Evolutionary conservation across 176 grass and related monocot genomes (phyloP).

Genomic region (Paspalum notatum): DNA sequence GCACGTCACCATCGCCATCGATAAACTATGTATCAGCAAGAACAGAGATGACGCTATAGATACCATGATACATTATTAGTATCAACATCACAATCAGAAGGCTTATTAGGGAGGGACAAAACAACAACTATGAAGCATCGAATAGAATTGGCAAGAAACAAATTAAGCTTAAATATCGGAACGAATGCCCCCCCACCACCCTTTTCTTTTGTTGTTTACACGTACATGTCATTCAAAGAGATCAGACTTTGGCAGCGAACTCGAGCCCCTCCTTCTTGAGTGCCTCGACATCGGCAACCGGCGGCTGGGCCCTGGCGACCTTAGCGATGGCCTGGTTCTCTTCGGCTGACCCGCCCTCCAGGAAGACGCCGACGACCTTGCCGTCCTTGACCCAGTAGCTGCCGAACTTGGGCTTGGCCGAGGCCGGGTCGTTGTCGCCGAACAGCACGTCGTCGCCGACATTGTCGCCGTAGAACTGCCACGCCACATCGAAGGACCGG

Average conservation of each 20-base stretch:
- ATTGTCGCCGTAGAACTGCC: slow-evolving; percentile 98
- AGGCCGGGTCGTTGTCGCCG: slow-evolving; percentile 73
- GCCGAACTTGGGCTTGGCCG: slow-evolving; percentile 80
- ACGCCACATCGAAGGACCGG: slow-evolving; percentile 76
- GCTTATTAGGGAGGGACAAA: no score
- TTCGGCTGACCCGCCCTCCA: slow-evolving; percentile 81
- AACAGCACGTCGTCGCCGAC: slow-evolving; percentile 83
- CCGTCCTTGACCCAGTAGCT: slow-evolving; percentile 95
- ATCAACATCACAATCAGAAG: no score
- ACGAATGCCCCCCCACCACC: background rate
- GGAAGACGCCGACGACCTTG: slow-evolving; percentile 79
- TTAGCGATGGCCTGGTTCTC: slow-evolving; percentile 86
- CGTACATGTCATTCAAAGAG: background rate
- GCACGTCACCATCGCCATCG: no score
- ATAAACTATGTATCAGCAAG: no score
- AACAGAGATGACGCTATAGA: no score
- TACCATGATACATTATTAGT: no score
- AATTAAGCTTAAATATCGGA: no score
- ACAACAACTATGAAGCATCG: no score
- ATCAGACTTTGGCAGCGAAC: slow-evolving; percentile 71
- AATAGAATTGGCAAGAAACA: no score
- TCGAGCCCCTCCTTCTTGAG: slow-evolving; percentile 67
- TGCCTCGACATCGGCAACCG: slow-evolving; percentile 51
- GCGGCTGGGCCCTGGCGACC: slow-evolving; percentile 72
- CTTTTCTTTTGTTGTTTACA: background rate